A percentile compares a stretch with the other conserved stretches of the same genome.
These are phyloP conservation scores for Colletotrichum tropicale DNA, from an alignment of 2,329 filamentous ascomycete species.

Conservation along the genomic window DNA sequence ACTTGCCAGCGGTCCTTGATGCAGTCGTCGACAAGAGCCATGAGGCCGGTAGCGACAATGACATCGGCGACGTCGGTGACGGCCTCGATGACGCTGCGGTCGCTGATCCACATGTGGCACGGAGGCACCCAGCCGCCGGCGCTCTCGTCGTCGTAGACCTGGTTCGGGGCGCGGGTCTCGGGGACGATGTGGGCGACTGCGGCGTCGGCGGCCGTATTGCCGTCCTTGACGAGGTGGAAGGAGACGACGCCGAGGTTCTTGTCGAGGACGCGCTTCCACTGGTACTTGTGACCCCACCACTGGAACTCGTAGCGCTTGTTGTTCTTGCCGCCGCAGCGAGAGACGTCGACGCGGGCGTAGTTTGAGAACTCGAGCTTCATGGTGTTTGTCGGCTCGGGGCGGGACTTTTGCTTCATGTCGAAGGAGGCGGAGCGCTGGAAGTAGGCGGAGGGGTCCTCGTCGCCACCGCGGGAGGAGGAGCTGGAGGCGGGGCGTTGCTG, in stretches of 20 bases:
- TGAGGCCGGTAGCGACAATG: conserved; percentile 86
- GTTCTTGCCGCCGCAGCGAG: conserved; percentile 67
- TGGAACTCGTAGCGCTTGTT: conserved; percentile 87
- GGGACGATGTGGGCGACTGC: conserved; percentile 86
- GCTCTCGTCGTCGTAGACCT: conserved; percentile 72
- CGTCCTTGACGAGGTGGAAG: conserved; percentile 79
- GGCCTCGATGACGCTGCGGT: conserved; percentile 70
- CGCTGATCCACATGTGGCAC: conserved; percentile 89
- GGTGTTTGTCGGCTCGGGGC: conserved; percentile 68
- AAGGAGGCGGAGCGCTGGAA: conserved; percentile 31
- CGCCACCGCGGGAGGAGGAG: conserved; percentile 34
- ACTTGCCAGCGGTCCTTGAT: conserved; percentile 79
- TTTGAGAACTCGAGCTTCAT: conserved; percentile 96
- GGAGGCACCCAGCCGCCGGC: conserved; percentile 91
- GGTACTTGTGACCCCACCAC: conserved; percentile 88
- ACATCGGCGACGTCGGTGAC: conserved; percentile 86
- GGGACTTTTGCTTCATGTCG: conserved; percentile 38
- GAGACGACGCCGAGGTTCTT: conserved; percentile 72
- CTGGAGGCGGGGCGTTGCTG: conserved; percentile 38
- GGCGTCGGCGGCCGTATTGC: conserved; percentile 45
- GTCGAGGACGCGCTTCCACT: conserved; percentile 78
- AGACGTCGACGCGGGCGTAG: conserved; percentile 89
- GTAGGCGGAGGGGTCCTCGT: conserved; percentile 33
- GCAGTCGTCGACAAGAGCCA: conserved; percentile 87
- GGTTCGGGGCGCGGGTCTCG: conserved; percentile 72